phyloP scores from a whole-genome alignment of 371 early-diverging fungal genomes.

The Actinomortierella wolfii region DNA sequence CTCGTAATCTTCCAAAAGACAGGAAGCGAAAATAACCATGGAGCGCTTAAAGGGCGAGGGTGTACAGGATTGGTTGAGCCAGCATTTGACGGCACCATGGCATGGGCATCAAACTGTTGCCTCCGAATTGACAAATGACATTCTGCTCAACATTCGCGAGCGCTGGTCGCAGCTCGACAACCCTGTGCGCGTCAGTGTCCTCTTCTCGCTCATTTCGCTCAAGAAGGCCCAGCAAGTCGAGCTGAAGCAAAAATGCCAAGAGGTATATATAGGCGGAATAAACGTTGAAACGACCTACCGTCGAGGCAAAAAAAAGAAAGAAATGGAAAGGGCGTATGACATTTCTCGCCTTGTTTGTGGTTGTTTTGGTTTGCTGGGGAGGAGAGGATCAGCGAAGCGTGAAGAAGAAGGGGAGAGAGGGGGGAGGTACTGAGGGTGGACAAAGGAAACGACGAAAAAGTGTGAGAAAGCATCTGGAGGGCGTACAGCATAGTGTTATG shows the following conservation, averaged over 20 bases:
- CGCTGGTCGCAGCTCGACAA: conserved; percentile 32
- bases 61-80: conserved; percentile 35
- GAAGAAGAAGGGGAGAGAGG: too few species aligned
- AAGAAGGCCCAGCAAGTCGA: conserved; percentile 44
- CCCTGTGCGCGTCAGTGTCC: conserved; percentile 25
- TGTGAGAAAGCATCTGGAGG: too few species aligned
- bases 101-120: conserved; percentile 44
- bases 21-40: conserved; percentile 20
- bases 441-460: too few species aligned
- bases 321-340: too few species aligned
- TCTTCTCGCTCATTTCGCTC: conserved; percentile 41
- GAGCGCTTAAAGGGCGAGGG: conserved; percentile 39
- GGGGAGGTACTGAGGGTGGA: too few species aligned
- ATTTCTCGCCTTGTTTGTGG: too few species aligned
- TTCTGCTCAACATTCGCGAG: conserved; percentile 31
- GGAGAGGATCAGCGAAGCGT: too few species aligned
- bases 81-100: conserved; percentile 37
- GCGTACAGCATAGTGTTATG: too few species aligned
- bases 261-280: conserved; percentile 9
- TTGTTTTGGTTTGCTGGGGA: too few species aligned
- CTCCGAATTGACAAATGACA: conserved; percentile 35
- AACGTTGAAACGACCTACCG: background rate
- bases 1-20: too few species aligned
- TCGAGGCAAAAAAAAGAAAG: too few species aligned
- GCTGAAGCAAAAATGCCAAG: conserved; percentile 25